Conservation (phyloP, 2,329 filamentous ascomycete genomes). For the Ophiosphaerella herpotricha region DNA sequence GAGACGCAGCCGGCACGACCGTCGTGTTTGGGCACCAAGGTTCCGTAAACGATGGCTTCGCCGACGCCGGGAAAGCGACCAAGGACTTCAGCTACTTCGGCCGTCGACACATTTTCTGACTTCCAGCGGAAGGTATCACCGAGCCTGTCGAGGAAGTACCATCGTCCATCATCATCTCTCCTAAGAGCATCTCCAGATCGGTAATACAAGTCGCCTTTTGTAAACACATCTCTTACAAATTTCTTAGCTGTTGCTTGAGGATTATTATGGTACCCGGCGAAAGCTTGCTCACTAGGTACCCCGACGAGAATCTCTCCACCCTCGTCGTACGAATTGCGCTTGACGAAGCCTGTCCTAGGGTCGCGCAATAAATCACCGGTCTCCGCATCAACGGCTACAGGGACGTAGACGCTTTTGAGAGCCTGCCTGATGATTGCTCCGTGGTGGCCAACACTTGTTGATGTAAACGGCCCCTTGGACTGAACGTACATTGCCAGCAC, state of each 20-base stretch:
- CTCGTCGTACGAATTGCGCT: slow-evolving; percentile 63
- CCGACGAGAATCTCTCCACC: slow-evolving; percentile 76
- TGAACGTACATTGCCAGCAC: slow-evolving; percentile 62
- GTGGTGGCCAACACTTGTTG: slow-evolving; percentile 70
- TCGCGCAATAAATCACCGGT: slow-evolving; percentile 69
- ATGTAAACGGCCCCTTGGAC: slow-evolving; percentile 59
- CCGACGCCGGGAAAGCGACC: slow-evolving; percentile 48
- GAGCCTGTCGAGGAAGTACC: slow-evolving; percentile 53
- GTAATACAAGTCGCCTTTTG: slow-evolving; percentile 52
- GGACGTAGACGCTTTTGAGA: slow-evolving; percentile 61
- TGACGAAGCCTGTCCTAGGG: slow-evolving; percentile 67
- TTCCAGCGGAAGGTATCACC: slow-evolving; percentile 57
- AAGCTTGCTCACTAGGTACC: slow-evolving; percentile 50
- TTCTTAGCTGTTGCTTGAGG: slow-evolving; percentile 65
- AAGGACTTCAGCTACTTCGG: slow-evolving; percentile 51
- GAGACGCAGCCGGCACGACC: slow-evolving; percentile 61
- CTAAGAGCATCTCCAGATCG: slow-evolving; percentile 52
- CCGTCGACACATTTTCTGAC: slow-evolving; percentile 53
- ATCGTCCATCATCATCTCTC: slow-evolving; percentile 49
- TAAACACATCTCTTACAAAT: slow-evolving; percentile 51
- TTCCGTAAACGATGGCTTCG: slow-evolving; percentile 54
- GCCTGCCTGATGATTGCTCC: slow-evolving; percentile 62
- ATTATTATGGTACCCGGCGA: slow-evolving; percentile 71
- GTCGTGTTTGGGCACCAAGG: slow-evolving; percentile 51
- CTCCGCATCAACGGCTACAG: slow-evolving; percentile 69